Evolutionary conservation across 345 rosid species (phyloP).

Genomic region (Salix brachista): DNA sequence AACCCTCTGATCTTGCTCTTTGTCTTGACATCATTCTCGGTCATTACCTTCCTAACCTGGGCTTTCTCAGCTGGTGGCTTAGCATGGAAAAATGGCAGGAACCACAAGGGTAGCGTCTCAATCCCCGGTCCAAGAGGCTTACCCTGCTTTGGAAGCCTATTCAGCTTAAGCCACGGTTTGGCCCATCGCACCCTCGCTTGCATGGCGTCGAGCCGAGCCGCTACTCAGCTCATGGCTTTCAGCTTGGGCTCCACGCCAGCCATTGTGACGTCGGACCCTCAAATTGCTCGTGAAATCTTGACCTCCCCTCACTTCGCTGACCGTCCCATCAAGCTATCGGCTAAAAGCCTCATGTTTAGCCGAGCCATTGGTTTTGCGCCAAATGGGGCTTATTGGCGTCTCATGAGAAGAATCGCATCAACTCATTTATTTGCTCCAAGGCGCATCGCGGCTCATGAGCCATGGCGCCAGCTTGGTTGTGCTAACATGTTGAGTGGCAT

Average conservation of each 20-base stretch:
- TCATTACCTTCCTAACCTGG: slow-evolving; percentile 24
- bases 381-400: slow-evolving; percentile 46
- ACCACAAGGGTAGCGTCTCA: slow-evolving; percentile 27
- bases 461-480: slow-evolving; percentile 37
- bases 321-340: slow-evolving; percentile 46
- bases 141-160: slow-evolving; percentile 42
- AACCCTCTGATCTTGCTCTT: slow-evolving; percentile 8
- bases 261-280: slow-evolving; percentile 41
- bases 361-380: slow-evolving; percentile 64
- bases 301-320: slow-evolving; percentile 37
- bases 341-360: slow-evolving; percentile 43
- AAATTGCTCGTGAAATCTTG: slow-evolving; percentile 41
- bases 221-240: slow-evolving; percentile 49
- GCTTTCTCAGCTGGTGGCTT: slow-evolving; percentile 34
- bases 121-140: slow-evolving; percentile 45
- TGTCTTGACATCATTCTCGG: slow-evolving; percentile 15
- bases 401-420: slow-evolving; percentile 41
- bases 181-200: slow-evolving; percentile 42
- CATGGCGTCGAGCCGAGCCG: slow-evolving; percentile 30
- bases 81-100: slow-evolving; percentile 47
- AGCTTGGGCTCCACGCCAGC: slow-evolving; percentile 46
- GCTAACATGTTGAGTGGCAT: slow-evolving; percentile 25
- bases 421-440: slow-evolving; percentile 40
- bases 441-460: slow-evolving; percentile 46
- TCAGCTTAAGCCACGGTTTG: slow-evolving; percentile 33